Evolutionary conservation across 495 filamentous ascomycete species (phyloP).

Genomic region (Penicillium nucicola): DNA sequence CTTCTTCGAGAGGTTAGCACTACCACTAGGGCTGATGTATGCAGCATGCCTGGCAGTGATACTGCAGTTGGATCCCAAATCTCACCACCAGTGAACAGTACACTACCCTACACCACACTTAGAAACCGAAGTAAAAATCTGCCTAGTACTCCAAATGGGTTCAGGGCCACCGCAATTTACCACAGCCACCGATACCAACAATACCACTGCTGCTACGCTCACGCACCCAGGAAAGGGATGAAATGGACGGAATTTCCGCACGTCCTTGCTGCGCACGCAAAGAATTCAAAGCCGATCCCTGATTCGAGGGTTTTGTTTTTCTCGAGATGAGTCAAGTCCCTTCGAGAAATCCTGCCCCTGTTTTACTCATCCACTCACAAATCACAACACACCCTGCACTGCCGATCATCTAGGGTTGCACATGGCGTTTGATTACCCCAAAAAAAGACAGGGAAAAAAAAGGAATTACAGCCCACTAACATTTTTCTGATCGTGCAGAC

Average conservation of each 20-base stretch:
- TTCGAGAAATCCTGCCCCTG: conserved; percentile 20
- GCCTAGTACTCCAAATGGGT: neutral
- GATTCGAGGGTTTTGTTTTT: conserved; percentile 16
- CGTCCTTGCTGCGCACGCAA: conserved; percentile 20
- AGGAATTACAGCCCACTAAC: neutral
- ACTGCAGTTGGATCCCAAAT: neutral
- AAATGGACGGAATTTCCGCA: conserved; percentile 5
- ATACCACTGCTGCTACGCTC: conserved; percentile 14
- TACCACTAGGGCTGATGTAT: neutral
- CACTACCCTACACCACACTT: no score
- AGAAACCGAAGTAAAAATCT: neutral
- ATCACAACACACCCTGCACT: conserved; percentile 16
- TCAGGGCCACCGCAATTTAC: neutral
- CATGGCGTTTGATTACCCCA: conserved; percentile 13
- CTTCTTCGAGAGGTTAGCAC: neutral
- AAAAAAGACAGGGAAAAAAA: neutral
- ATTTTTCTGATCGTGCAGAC: neutral
- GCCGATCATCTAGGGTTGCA: conserved; percentile 28
- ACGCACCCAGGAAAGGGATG: conserved; percentile 29
- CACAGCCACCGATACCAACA: conserved; percentile 4
- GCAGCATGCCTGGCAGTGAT: conserved; percentile 2
- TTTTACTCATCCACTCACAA: conserved; percentile 11
- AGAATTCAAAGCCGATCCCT: conserved; percentile 18
- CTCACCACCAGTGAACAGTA: neutral
- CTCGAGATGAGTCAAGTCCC: conserved; percentile 21